Evolutionary conservation across 257 asterid species (phyloP).

Genomic region (Solanum medicagineum): DNA sequence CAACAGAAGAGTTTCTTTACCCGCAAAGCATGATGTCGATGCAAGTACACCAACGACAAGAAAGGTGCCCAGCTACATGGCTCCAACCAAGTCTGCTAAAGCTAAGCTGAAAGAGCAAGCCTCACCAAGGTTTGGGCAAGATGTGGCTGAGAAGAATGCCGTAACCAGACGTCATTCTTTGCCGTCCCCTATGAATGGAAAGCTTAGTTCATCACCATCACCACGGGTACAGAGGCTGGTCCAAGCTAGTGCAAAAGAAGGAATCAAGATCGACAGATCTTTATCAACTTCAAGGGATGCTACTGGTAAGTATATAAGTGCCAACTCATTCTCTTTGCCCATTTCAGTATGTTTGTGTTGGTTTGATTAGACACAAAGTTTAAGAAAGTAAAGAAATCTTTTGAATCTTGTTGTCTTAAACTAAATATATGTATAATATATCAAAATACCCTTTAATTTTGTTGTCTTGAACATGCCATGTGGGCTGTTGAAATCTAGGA

Average conservation of each 20-base stretch:
- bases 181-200: constrained; percentile 35
- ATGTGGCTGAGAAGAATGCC: constrained; percentile 24
- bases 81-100: constrained; percentile 44
- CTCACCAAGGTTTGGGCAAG: constrained; percentile 37
- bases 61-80: constrained; percentile 54
- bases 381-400: not conserved
- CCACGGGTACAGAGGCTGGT: constrained; percentile 34
- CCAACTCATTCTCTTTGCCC: not conserved
- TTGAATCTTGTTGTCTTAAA: too few species aligned
- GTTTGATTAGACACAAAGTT: not conserved
- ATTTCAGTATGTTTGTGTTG: not conserved
- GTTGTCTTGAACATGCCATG: too few species aligned
- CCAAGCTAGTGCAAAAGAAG: constrained; percentile 39
- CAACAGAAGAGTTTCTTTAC: constrained; percentile 27
- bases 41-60: constrained; percentile 3
- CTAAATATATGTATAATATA: too few species aligned
- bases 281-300: constrained; percentile 39
- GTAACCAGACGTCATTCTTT: constrained; percentile 35
- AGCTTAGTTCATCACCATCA: constrained; percentile 37
- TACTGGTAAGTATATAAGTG: not conserved
- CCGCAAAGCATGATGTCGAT: constrained; percentile 20
- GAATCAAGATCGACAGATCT: constrained; percentile 28
- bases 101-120: constrained; percentile 37
- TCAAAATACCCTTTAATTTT: too few species aligned
- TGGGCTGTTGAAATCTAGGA: not conserved